Conservation (phyloP, 2,329 filamentous ascomycete genomes). For the Aspergillus tanneri region DNA sequence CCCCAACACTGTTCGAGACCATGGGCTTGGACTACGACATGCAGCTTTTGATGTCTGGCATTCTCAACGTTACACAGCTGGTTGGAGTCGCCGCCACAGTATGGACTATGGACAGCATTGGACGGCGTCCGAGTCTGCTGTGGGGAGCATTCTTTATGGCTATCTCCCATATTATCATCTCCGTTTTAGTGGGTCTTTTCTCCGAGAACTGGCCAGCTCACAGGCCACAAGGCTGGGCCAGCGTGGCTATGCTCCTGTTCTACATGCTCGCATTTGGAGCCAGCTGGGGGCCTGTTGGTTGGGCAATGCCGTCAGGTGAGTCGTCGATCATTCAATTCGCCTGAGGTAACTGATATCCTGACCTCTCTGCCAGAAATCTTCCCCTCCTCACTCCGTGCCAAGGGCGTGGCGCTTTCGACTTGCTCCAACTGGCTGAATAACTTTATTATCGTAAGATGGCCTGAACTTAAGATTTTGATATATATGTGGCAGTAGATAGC, state of each 20-base stretch:
- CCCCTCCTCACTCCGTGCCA: conserved; percentile 59
- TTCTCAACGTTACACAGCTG: conserved; percentile 53
- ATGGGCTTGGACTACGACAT: conserved; percentile 47
- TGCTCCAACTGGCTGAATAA: conserved; percentile 65
- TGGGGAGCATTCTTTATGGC: conserved; percentile 48
- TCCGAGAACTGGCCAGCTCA: conserved; percentile 53
- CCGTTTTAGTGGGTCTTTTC: conserved; percentile 55
- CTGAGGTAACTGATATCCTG: not conserved
- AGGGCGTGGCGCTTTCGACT: conserved; percentile 65
- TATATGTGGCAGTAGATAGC: too few relatives aligned
- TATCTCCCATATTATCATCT: conserved; percentile 52
- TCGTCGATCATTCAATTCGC: too few relatives aligned
- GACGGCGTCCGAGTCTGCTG: conserved; percentile 49
- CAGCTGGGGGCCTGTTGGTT: conserved; percentile 55
- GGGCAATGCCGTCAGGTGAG: conserved; percentile 43
- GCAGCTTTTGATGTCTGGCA: conserved; percentile 55
- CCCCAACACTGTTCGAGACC: conserved; percentile 58
- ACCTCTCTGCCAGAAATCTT: conserved; percentile 59
- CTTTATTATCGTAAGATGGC: conserved; percentile 55
- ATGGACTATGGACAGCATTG: conserved; percentile 51
- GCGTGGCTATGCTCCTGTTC: conserved; percentile 60
- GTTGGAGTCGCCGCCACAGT: conserved; percentile 49
- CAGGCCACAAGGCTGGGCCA: conserved; percentile 53
- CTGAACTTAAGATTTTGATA: too few relatives aligned
- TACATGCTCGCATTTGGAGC: conserved; percentile 64